These are phyloP conservation scores for Boletellus emodensis DNA, from an alignment of 768 basidiomycete species.

Conservation along the genomic window DNA sequence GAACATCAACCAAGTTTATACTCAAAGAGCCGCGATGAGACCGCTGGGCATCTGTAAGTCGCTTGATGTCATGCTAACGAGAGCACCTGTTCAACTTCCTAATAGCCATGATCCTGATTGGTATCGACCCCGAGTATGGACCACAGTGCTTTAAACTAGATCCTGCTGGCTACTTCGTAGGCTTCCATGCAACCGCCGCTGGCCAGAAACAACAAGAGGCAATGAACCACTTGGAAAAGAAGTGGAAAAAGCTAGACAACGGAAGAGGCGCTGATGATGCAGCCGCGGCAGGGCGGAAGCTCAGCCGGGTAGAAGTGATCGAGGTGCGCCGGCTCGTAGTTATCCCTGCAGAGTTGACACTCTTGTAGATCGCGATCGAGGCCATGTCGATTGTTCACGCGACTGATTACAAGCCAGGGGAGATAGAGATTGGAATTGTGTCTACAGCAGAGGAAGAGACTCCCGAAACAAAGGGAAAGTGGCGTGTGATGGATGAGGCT, in stretches of 20 bases:
- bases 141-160: conserved; percentile 99
- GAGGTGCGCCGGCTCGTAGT: conserved; percentile 56
- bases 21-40: conserved; percentile 95
- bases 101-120: conserved; percentile 93
- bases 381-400: conserved; percentile 91
- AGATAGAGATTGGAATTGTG: conserved; percentile 95
- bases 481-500: conserved; percentile 73
- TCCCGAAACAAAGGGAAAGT: conserved; percentile 64
- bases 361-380: conserved; percentile 81
- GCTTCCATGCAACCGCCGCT: conserved; percentile 94
- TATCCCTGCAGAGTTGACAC: neutral
- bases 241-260: conserved; percentile 91
- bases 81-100: neutral
- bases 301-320: conserved; percentile 77
- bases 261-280: conserved; percentile 79
- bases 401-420: conserved; percentile 92
- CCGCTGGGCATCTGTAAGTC: conserved; percentile 88
- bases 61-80: neutral
- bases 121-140: conserved; percentile 83
- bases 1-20: conserved; percentile 98
- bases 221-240: conserved; percentile 97
- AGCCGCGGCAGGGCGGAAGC: conserved; percentile 64
- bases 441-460: conserved; percentile 72
- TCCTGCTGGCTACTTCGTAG: conserved; percentile 97
- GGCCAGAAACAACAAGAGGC: conserved; percentile 98